These are phyloP conservation scores for Pichia exigua DNA, from an alignment of 805 yeast species.

Conservation along the genomic window DNA sequence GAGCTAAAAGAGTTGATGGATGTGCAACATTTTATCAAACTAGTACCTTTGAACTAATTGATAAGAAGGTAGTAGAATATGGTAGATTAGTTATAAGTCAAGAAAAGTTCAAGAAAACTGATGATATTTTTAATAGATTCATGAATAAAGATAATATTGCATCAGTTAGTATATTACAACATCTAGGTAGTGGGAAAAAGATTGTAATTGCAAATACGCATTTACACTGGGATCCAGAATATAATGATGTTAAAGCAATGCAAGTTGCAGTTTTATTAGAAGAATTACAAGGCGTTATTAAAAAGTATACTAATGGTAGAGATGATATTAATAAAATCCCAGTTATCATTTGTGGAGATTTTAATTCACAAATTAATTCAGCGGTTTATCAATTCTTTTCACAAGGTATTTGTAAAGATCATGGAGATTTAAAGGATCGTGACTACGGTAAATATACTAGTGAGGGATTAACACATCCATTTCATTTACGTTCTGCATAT, in stretches of 20 bases:
- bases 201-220: slow-evolving; percentile 83
- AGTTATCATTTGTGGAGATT: slow-evolving; percentile 89
- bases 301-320: slow-evolving; percentile 29
- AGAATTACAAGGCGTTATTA: slow-evolving; percentile 64
- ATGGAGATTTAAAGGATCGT: slow-evolving; percentile 74
- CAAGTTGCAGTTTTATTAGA: slow-evolving; percentile 90
- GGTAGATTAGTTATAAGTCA: slow-evolving; percentile 72
- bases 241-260: slow-evolving; percentile 90
- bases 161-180: slow-evolving; percentile 65
- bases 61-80: slow-evolving; percentile 72
- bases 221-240: slow-evolving; percentile 97
- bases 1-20: slow-evolving; percentile 90
- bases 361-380: slow-evolving; percentile 77
- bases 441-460: slow-evolving; percentile 89
- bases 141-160: slow-evolving; percentile 95
- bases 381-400: slow-evolving; percentile 91
- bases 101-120: slow-evolving; percentile 84
- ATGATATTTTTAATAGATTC: slow-evolving; percentile 90
- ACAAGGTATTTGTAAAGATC: slow-evolving; percentile 71
- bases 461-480: slow-evolving; percentile 76
- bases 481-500: slow-evolving; percentile 80
- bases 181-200: slow-evolving; percentile 59
- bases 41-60: slow-evolving; percentile 60
- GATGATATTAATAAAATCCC: slow-evolving; percentile 44
- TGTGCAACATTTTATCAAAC: slow-evolving; percentile 89